phyloP scores from a whole-genome alignment of 2,329 filamentous ascomycete genomes.

The Fusarium verticillioides region DNA sequence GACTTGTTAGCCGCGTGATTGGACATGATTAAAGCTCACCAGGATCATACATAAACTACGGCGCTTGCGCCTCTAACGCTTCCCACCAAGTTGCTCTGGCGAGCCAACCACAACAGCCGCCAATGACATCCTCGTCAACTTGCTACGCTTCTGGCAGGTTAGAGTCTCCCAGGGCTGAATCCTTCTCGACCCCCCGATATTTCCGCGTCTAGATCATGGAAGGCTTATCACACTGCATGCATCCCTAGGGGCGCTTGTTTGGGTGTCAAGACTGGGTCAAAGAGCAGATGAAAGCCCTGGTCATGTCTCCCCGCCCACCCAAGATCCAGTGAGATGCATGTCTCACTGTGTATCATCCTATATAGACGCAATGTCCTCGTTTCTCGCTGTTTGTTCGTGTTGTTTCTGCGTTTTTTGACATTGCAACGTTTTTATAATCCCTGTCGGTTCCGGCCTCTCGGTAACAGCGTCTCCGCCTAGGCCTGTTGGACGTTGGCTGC shows the following conservation, averaged over 20 bases:
- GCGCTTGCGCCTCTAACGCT: constrained; percentile 47
- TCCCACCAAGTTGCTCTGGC: constrained; percentile 30
- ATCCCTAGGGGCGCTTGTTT: constrained; percentile 46
- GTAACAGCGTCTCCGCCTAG: constrained; percentile 33
- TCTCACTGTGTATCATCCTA: constrained; percentile 33
- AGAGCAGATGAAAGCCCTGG: constrained; percentile 11
- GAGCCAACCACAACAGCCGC: constrained; percentile 37
- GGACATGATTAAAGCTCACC: constrained; percentile 30
- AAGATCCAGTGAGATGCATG: constrained; percentile 24
- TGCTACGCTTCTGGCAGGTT: constrained; percentile 16
- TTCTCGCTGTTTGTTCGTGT: constrained; percentile 33
- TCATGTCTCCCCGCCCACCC: constrained; percentile 13
- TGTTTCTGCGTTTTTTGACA: constrained; percentile 35
- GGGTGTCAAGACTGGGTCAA: constrained; percentile 15
- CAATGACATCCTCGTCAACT: constrained; percentile 27
- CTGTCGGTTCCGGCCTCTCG: constrained; percentile 40
- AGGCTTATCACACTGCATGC: constrained; percentile 47
- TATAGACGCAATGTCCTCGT: constrained; percentile 45
- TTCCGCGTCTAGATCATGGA: constrained; percentile 37
- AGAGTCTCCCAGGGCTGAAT: constrained; percentile 27
- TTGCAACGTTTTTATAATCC: constrained; percentile 38
- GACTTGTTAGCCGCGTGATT: constrained; percentile 46
- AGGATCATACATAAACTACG: constrained; percentile 25
- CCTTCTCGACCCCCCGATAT: constrained; percentile 27
- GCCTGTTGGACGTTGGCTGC: constrained; percentile 30